Conservation (phyloP, 179 eudicot genomes). For the Kewa caespitosa region DNA sequence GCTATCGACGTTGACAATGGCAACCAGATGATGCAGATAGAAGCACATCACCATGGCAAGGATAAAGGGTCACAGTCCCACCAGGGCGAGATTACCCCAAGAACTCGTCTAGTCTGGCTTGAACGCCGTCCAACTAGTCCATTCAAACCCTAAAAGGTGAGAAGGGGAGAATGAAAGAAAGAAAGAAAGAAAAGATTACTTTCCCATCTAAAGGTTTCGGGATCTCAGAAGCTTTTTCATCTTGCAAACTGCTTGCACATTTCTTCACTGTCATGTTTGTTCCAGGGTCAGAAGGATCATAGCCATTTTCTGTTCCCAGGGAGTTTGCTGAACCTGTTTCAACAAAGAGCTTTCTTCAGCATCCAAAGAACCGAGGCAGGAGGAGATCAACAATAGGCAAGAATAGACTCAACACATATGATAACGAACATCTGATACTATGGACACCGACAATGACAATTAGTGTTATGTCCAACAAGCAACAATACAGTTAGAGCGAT, state of each 20-base stretch:
- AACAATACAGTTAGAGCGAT: too few species aligned
- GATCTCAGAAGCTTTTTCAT: constrained; percentile 18
- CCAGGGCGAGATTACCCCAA: background rate
- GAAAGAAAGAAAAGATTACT: constrained; percentile 31
- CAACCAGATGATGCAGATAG: too few species aligned
- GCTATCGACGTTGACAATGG: too few species aligned
- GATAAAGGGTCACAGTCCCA: background rate
- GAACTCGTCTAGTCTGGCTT: background rate
- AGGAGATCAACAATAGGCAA: background rate
- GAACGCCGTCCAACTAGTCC: background rate
- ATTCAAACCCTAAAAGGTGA: background rate
- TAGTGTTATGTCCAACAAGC: too few species aligned
- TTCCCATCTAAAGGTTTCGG: constrained; percentile 33
- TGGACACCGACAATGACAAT: too few species aligned
- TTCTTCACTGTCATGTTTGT: constrained; percentile 12
- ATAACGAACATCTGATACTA: too few species aligned
- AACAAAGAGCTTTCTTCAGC: constrained; percentile 8
- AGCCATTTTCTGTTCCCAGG: constrained; percentile 19
- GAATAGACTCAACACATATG: background rate
- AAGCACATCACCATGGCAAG: constrained; percentile 3
- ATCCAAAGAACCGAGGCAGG: constrained; percentile 6
- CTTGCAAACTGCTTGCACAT: constrained; percentile 28
- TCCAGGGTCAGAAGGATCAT: constrained; percentile 29
- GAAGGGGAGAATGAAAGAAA: background rate
- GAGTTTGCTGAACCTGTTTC: constrained; percentile 29